A percentile compares a stretch with the other conserved stretches of the same genome.
Conservation (phyloP, 2,329 filamentous ascomycete species). For the Colletotrichum godetiae region DNA sequence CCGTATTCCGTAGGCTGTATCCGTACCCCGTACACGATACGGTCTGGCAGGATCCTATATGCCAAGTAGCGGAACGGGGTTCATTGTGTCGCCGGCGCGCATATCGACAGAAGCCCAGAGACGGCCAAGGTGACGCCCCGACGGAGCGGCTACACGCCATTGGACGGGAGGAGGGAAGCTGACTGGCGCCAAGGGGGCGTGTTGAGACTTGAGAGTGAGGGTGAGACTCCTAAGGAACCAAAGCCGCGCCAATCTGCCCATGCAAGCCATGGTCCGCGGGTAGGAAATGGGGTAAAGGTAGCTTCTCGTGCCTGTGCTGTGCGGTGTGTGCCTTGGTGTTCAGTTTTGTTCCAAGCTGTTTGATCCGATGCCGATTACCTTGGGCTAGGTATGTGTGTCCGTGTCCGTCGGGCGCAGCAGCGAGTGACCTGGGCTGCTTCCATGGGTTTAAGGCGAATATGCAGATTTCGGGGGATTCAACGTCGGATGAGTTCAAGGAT, state of each 20-base stretch:
- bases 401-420: neutral
- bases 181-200: constrained; percentile 15
- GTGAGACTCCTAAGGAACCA: neutral
- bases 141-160: constrained; percentile 14
- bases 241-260: too few species aligned
- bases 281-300: neutral
- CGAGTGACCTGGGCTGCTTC: neutral
- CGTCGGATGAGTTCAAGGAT: neutral
- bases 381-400: neutral
- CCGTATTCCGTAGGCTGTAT: too few species aligned
- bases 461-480: neutral
- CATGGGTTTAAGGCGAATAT: neutral
- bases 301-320: too few species aligned
- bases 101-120: neutral
- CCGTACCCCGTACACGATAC: neutral
- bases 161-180: constrained; percentile 8
- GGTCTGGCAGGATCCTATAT: neutral
- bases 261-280: too few species aligned
- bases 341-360: neutral
- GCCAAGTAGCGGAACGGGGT: constrained; percentile 23
- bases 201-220: neutral
- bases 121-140: constrained; percentile 21
- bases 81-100: neutral
- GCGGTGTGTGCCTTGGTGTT: neutral
- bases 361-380: neutral